A percentile compares a stretch with the other conserved stretches of the same genome.
These are phyloP conservation scores for Mycosphaerella arachidis DNA, from an alignment of 2,329 filamentous ascomycete genomes.

Conservation along the genomic window DNA sequence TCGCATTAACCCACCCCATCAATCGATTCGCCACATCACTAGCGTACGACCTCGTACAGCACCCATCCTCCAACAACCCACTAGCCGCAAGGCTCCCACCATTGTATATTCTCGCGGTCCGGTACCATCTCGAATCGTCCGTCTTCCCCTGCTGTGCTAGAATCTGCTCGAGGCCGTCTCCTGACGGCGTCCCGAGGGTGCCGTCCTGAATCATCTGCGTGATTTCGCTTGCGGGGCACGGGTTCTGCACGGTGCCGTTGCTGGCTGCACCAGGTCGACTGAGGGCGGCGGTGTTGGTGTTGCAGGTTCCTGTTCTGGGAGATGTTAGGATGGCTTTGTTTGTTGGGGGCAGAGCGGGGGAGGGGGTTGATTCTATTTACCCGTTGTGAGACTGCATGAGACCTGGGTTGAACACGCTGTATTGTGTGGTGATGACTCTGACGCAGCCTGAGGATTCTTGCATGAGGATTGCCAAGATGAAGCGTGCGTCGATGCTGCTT, in stretches of 20 bases:
- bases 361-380: not conserved
- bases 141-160: slow-evolving; percentile 22
- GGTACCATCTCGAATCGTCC: slow-evolving; percentile 40
- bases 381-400: slow-evolving; percentile 45
- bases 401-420: slow-evolving; percentile 39
- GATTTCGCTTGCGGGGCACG: slow-evolving; percentile 32
- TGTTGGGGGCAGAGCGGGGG: too few species aligned
- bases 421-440: slow-evolving; percentile 42
- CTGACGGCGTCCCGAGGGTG: slow-evolving; percentile 38
- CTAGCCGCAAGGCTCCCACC: slow-evolving; percentile 39
- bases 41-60: slow-evolving; percentile 50
- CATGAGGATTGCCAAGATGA: slow-evolving; percentile 44
- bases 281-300: slow-evolving; percentile 23
- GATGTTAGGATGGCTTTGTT: not conserved
- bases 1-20: slow-evolving; percentile 35
- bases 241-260: slow-evolving; percentile 31
- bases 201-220: slow-evolving; percentile 44
- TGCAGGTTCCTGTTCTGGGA: slow-evolving; percentile 32
- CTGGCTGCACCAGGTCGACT: slow-evolving; percentile 8
- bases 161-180: slow-evolving; percentile 42
- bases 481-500: slow-evolving; percentile 36
- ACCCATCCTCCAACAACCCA: slow-evolving; percentile 37
- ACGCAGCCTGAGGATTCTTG: slow-evolving; percentile 46
- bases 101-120: slow-evolving; percentile 49
- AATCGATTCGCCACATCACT: slow-evolving; percentile 50